A percentile compares a stretch with the other conserved stretches of the same genome.
Conservation (phyloP, 2,329 filamentous ascomycete genomes). For the Penicillium glabrum region DNA sequence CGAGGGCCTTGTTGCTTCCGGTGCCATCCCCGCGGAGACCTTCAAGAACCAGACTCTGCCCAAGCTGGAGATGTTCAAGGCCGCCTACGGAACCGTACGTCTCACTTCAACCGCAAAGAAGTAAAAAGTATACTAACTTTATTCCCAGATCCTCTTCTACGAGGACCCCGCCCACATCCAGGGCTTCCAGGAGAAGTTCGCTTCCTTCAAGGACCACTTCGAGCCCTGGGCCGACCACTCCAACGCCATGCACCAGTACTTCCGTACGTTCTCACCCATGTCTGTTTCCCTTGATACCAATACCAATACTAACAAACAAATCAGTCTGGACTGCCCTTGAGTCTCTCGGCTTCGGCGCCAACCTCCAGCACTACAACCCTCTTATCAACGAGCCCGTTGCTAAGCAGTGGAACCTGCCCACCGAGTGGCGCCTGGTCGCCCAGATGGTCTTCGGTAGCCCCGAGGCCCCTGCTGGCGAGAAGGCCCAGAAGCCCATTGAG, state of each 20-base stretch:
- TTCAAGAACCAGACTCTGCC: slow-evolving; percentile 53
- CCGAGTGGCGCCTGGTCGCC: slow-evolving; percentile 72
- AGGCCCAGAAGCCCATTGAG: slow-evolving; percentile 65
- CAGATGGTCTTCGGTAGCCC: slow-evolving; percentile 79
- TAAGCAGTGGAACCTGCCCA: slow-evolving; percentile 67
- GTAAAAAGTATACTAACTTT: background rate
- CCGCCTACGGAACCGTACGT: slow-evolving; percentile 69
- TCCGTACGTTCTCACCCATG: slow-evolving; percentile 37
- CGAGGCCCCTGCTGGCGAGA: slow-evolving; percentile 58
- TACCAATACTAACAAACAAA: background rate
- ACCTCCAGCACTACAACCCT: slow-evolving; percentile 93
- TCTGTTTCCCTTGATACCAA: background rate
- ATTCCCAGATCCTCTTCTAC: slow-evolving; percentile 70
- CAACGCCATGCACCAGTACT: slow-evolving; percentile 78
- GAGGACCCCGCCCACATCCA: slow-evolving; percentile 70
- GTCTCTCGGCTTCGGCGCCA: slow-evolving; percentile 79
- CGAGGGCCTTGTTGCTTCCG: slow-evolving; percentile 65
- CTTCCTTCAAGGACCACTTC: slow-evolving; percentile 78
- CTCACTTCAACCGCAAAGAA: too few species aligned
- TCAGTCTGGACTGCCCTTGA: slow-evolving; percentile 77
- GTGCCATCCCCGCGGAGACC: slow-evolving; percentile 46
- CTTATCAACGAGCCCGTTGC: slow-evolving; percentile 73
- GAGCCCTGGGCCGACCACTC: slow-evolving; percentile 73
- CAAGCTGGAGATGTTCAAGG: slow-evolving; percentile 63
- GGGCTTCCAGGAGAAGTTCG: slow-evolving; percentile 65